Evolutionary conservation across 2,329 filamentous ascomycete genomes (phyloP), one percentile per base, ranked within the genome.

Genomic region (Magnaporthales sp.): DNA sequence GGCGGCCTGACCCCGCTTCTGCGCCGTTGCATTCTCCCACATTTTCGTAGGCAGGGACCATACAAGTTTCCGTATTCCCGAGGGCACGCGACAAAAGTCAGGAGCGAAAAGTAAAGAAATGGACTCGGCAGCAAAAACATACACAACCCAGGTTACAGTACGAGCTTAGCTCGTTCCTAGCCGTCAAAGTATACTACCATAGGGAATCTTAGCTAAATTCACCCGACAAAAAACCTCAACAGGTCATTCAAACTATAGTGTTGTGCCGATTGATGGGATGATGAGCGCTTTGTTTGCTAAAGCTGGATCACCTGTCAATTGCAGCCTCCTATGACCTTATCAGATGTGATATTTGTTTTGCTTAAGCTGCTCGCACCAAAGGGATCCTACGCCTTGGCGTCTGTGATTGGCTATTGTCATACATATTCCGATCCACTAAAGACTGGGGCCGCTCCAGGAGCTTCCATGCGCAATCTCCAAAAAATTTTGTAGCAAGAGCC

Each of bases 321-420:
- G 61, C 61, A 27, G 26, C 46, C 38, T 51, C 27, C 51, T 29
- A 56, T 65, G 63, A 30, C 63, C 51, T 65, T 65, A 65, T 65
- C 51, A 65, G 51, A 51, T 65, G 63, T 29, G 27, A 46, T 56
- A 27, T 22, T 65, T 30, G 56, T 29, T 26, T 61, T 61, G 56
- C 24, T 61, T 61, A 61, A n/a, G 56, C 56, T 24, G 6, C 27
- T 29, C 27, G 22, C 27, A 27, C 56, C 56, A 61, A 26, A 13
- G 60, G 30, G 27, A 24, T 62, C 26, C 22, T 32, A 62, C 27
- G 11, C 10, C 54, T 58, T 58, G 54, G 54, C 54, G 11, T 9
- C n/a, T 26, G 54, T 58, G 54, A 58, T 58, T 58, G 54, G 54
- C 54, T 15, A 26, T 4, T 24, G n/a, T 4, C 22, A 9, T 10